Evolutionary conservation across 257 asterid species (phyloP), one percentile per base, ranked within the genome.

Genomic region (Jacaranda mimosifolia): DNA sequence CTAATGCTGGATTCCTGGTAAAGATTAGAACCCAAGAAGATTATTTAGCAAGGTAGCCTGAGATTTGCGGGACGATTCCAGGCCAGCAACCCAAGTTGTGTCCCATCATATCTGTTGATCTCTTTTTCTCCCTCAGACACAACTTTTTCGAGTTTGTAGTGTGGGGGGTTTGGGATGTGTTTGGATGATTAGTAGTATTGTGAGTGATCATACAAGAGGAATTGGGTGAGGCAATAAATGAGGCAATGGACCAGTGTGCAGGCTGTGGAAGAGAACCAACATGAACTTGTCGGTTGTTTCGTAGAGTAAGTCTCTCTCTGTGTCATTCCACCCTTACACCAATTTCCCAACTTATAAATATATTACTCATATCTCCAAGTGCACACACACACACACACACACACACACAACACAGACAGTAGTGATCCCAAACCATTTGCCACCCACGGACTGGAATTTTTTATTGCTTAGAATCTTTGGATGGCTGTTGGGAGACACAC

Each of bases 211-310:
- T 9, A 9, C 15, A 48, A 12, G 13, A 11, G 53, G 53, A 48
- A 12, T 9, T 6, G 9, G 53, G 12, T 13, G 10, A 6, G 62
- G 59, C 56, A 75, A 75, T 64, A 65, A 65, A 57, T 67, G 62
- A 32, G 80, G 52, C 60, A 67, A 76, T 42, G 74, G 48, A 15
- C 49, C 12, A 43, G 46, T 10, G 9, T 66, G 72, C 72, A 66
- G 56, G 57, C 72, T 45, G 38, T 45, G 32, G 45, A 58, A 68
- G 75, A 77, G 75, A 68, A 84, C 71, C 87, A 90, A 83, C 85
- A 87, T 77, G 80, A 80, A 63, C 43, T 77, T 90, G 97, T 89
- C 97, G 93, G 97, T 84, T 87, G 90, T 78, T 84, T 78, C 67
- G 78, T 73, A 60, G 82, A 74, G 82, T 73, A 72, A 82, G 77